Evolutionary conservation across 2,329 filamentous ascomycete species (phyloP), one percentile per base, ranked within the genome.

Genomic region (Claviceps sorghi): DNA sequence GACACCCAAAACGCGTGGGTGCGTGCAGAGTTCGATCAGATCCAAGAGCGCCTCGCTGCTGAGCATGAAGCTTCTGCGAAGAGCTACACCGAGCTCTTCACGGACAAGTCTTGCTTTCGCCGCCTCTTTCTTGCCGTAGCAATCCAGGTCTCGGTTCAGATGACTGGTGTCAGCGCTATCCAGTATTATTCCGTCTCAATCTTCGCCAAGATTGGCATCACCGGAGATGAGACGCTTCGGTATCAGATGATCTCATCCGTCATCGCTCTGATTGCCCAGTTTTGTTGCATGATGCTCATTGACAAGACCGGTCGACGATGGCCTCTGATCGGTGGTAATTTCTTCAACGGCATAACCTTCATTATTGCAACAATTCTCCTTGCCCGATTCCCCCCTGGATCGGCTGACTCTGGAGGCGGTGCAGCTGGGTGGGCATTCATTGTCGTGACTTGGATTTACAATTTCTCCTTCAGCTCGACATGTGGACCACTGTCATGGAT

Each of bases 191-290:
- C 44, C 17, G 44, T 47, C 29, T 34, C 4, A 10, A 47, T 47
- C n/a, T 47, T 47, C 7, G 29, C 44, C 44, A 47, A 47, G n/a
- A 47, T 47, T 21, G 44, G 44, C n/a, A 47, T 47, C n/a, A 47
- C 44, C 17, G 44, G 44, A 19, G n/a, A 47, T 10, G 44, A 47
- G 19, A 47, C 44, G 5, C 44, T 47, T 21, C 44, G 44, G 9
- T 47, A 47, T n/a, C 44, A 47, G 44, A 47, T 47, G 44, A 47
- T 47, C 17, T 47, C 44, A 19, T 47, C 44, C 30, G 44, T 47
- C n/a, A 47, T 47, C 10, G 44, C 44, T 9, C 44, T 47, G 10
- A 17, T 47, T 4, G 44, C 29, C 10, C 44, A 47, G 2, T 47
- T 47, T 21, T 47, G 44, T n/a, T 47, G 44, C 30, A 47, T 47